phyloP scores from a whole-genome alignment of 495 filamentous ascomycete species.

The Penicillium nucicola region DNA sequence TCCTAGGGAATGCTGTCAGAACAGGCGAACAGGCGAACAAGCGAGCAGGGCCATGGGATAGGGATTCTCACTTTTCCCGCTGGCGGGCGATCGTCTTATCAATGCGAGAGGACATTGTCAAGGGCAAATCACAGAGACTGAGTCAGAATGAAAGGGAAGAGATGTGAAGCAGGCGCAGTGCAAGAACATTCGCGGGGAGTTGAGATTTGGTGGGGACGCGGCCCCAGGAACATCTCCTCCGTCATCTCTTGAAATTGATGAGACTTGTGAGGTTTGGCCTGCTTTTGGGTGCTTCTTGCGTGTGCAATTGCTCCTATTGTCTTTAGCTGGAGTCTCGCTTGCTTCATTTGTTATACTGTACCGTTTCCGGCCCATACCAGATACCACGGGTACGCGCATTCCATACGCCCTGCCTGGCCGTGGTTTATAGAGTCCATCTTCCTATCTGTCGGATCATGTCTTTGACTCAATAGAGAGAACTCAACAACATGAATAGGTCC shows the following conservation, averaged over 20 bases:
- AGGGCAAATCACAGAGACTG: too few relatives aligned
- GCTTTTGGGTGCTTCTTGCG: too few relatives aligned
- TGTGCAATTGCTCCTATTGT: background rate
- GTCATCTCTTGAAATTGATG: background rate
- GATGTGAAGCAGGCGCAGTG: background rate
- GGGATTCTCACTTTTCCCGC: constrained; percentile 57
- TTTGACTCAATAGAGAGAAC: background rate
- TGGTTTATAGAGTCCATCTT: background rate
- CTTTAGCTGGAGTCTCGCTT: background rate
- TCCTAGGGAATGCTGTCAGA: constrained; percentile 49
- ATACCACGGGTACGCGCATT: background rate
- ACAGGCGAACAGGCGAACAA: too few relatives aligned
- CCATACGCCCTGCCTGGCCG: background rate
- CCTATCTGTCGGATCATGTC: background rate
- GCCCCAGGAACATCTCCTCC: constrained; percentile 5
- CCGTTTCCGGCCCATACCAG: background rate
- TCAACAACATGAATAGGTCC: constrained; percentile 28
- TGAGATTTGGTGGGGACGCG: constrained; percentile 22
- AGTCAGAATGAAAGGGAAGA: too few relatives aligned
- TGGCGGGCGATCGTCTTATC: constrained; percentile 72
- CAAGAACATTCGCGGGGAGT: constrained; percentile 9
- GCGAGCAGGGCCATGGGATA: too few relatives aligned
- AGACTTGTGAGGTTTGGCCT: too few relatives aligned
- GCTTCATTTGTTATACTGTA: background rate
- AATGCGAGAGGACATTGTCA: constrained; percentile 59